These are phyloP conservation scores for Blastocystis hominis DNA, from an alignment of 352 stramenopile species.

Conservation along the genomic window DNA sequence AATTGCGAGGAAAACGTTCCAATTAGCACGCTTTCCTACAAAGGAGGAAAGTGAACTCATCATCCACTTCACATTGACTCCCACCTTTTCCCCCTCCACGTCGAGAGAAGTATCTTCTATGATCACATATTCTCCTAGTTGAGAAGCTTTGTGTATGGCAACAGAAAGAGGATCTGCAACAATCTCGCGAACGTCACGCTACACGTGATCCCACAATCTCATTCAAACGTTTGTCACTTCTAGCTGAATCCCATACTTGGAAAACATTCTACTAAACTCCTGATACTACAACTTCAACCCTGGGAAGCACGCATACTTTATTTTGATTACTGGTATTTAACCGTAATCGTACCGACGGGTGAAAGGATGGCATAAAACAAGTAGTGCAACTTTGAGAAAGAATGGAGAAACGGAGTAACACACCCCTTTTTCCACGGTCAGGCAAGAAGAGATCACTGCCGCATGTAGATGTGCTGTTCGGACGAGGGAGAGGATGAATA, in stretches of 20 bases:
- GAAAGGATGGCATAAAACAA: neutral
- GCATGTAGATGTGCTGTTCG: too few relatives aligned
- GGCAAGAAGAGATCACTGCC: neutral
- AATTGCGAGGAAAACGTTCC: constrained; percentile 46
- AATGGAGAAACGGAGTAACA: neutral
- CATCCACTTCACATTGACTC: constrained; percentile 54
- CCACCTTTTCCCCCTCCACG: constrained; percentile 38
- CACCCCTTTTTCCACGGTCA: neutral
- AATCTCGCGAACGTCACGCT: constrained; percentile 51
- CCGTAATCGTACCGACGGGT: neutral
- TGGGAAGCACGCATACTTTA: neutral
- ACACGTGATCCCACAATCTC: neutral
- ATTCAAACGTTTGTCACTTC: constrained; percentile 5
- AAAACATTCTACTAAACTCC: constrained; percentile 28
- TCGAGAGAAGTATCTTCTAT: constrained; percentile 38
- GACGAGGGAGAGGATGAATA: too few relatives aligned
- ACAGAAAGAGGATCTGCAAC: constrained; percentile 40
- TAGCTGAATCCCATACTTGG: constrained; percentile 19
- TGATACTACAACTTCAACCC: neutral
- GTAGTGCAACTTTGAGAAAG: neutral
- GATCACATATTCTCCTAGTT: constrained; percentile 49
- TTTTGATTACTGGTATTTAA: constrained; percentile 52
- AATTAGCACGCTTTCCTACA: constrained; percentile 23
- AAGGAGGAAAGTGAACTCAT: constrained; percentile 8
- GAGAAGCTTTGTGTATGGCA: constrained; percentile 48